Evolutionary conservation across 805 yeast species (phyloP).

Genomic region (Zygosaccharomyces rouxii): DNA sequence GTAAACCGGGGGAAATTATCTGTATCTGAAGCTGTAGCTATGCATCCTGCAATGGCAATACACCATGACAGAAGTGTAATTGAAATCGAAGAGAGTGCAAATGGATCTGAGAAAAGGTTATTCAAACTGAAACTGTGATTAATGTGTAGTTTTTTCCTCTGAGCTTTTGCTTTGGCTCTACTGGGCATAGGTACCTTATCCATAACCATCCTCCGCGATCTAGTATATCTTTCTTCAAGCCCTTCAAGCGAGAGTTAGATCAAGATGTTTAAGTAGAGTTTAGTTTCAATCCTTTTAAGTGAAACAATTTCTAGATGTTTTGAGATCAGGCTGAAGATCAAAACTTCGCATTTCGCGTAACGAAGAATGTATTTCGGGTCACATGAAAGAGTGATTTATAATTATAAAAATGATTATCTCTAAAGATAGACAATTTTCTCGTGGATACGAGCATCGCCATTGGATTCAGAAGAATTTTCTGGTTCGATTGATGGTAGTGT

Average conservation of each 20-base stretch:
- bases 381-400: background rate
- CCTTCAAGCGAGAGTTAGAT: background rate
- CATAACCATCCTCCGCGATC: background rate
- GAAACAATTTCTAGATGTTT: background rate
- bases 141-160: slow-evolving; percentile 25
- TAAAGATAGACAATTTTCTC: background rate
- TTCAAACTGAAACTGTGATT: slow-evolving; percentile 36
- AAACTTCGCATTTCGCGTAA: slow-evolving; percentile 7
- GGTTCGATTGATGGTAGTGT: background rate
- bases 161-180: slow-evolving; percentile 24
- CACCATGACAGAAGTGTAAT: slow-evolving; percentile 79
- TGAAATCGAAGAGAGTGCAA: slow-evolving; percentile 76
- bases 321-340: background rate
- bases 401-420: background rate
- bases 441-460: background rate
- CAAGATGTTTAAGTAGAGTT: background rate
- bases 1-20: slow-evolving; percentile 70
- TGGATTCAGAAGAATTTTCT: background rate
- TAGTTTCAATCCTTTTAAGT: background rate
- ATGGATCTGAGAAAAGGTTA: slow-evolving; percentile 75
- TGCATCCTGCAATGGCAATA: slow-evolving; percentile 82
- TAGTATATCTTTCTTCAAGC: background rate
- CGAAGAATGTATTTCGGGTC: background rate
- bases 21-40: slow-evolving; percentile 44
- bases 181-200: slow-evolving; percentile 20